Percentiles rank a stretch among this genome's conserved stretches.
Evolutionary conservation across 1,284 basidiomycete genomes (phyloP).

Genomic region (Anthracocystis setariae): DNA sequence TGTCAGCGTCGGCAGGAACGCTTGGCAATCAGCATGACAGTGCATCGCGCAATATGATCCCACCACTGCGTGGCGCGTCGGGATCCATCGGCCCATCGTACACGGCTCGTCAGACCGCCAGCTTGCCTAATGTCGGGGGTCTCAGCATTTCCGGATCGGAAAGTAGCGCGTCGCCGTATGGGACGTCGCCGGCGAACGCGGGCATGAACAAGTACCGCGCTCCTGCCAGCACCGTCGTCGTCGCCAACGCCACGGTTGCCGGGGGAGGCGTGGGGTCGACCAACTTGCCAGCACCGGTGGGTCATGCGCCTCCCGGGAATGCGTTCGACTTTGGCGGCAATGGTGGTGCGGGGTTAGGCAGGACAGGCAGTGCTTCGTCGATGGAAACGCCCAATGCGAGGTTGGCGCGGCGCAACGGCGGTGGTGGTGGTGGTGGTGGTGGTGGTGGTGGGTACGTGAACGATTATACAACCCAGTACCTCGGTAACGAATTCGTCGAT

Average conservation of each 20-base stretch:
- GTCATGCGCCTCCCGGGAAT: constrained; percentile 36
- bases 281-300: constrained; percentile 32
- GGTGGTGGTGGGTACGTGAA: too few relatives aligned
- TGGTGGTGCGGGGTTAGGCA: too few relatives aligned
- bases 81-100: constrained; percentile 39
- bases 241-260: neutral
- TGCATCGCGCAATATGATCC: constrained; percentile 34
- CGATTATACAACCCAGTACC: neutral
- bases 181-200: constrained; percentile 14
- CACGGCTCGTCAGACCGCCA: constrained; percentile 13
- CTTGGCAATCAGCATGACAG: constrained; percentile 5
- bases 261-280: neutral
- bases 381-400: constrained; percentile 23
- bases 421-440: constrained; percentile 11
- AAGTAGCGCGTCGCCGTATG: constrained; percentile 29
- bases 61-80: constrained; percentile 33
- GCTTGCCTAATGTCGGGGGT: constrained; percentile 15
- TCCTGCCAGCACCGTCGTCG: too few relatives aligned
- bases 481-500: constrained; percentile 11
- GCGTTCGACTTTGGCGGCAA: constrained; percentile 46
- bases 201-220: constrained; percentile 16
- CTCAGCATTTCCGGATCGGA: constrained; percentile 24
- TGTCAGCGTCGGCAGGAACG: constrained; percentile 37
- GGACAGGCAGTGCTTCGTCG: constrained; percentile 27
- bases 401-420: constrained; percentile 12